Conservation (phyloP, 1,284 basidiomycete species). For the Paramarasmius palmivorus region DNA sequence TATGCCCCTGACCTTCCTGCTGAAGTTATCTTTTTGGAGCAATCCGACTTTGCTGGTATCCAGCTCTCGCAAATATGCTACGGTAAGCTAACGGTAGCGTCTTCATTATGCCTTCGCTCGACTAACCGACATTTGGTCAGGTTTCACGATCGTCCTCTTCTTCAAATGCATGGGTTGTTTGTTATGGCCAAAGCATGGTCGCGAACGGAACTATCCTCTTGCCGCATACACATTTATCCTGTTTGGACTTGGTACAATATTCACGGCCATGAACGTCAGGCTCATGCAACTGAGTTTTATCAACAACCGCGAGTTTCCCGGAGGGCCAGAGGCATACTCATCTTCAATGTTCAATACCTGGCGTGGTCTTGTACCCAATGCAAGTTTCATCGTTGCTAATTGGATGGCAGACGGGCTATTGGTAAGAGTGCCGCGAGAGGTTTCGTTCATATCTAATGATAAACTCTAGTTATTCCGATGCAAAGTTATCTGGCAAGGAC, state of each 20-base stretch:
- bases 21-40: slow-evolving; percentile 4
- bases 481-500: slow-evolving; percentile 23
- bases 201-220: neutral
- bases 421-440: slow-evolving; percentile 16
- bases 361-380: slow-evolving; percentile 18
- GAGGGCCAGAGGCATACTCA: slow-evolving; percentile 23
- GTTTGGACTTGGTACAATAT: slow-evolving; percentile 30
- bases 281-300: slow-evolving; percentile 29
- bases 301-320: slow-evolving; percentile 31
- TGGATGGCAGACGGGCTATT: slow-evolving; percentile 27
- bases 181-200: neutral
- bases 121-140: neutral
- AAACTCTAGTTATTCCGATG: slow-evolving; percentile 25
- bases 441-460: neutral
- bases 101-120: neutral
- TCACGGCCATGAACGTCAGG: slow-evolving; percentile 26
- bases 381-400: slow-evolving; percentile 19
- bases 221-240: slow-evolving; percentile 25
- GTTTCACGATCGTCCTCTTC: slow-evolving; percentile 8
- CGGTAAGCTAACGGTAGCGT: slow-evolving; percentile 4
- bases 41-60: slow-evolving; percentile 8
- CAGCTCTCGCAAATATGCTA: slow-evolving; percentile 9
- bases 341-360: slow-evolving; percentile 15
- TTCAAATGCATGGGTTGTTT: slow-evolving; percentile 6
- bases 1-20: slow-evolving; percentile 10